phyloP scores from a whole-genome alignment of 257 asterid species.

The Solanum piurae region DNA sequence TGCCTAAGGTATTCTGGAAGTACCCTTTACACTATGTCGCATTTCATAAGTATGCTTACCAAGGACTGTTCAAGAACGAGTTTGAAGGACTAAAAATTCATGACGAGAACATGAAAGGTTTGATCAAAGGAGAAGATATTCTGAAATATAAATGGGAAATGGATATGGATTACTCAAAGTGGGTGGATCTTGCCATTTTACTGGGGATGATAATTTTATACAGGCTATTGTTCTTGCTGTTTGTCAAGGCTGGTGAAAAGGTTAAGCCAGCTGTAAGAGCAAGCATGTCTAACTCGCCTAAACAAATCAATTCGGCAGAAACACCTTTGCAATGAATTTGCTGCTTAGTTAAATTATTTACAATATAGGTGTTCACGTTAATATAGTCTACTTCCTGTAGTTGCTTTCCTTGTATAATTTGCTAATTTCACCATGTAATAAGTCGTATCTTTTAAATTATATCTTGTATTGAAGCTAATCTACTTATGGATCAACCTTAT shows the following conservation, averaged over 20 bases:
- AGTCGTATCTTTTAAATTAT: neutral
- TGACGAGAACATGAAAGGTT: neutral
- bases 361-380: neutral
- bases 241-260: slow-evolving; percentile 28
- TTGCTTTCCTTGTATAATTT: neutral
- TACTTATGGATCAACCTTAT: neutral
- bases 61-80: slow-evolving; percentile 60
- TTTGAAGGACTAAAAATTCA: slow-evolving; percentile 28
- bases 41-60: slow-evolving; percentile 51
- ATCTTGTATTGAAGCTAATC: neutral
- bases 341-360: neutral
- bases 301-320: neutral
- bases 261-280: slow-evolving; percentile 8
- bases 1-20: slow-evolving; percentile 48
- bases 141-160: slow-evolving; percentile 42
- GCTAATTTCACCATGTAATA: neutral
- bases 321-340: neutral
- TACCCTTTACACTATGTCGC: slow-evolving; percentile 50
- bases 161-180: slow-evolving; percentile 45
- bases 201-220: slow-evolving; percentile 38
- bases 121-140: slow-evolving; percentile 35
- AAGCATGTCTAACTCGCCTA: neutral
- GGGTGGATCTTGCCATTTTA: slow-evolving; percentile 45
- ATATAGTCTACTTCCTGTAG: neutral
- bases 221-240: slow-evolving; percentile 26